Evolutionary conservation across 306 rosid genomes (phyloP), one percentile per base, ranked within the genome.

Genomic region (Cucurbita maxima): DNA sequence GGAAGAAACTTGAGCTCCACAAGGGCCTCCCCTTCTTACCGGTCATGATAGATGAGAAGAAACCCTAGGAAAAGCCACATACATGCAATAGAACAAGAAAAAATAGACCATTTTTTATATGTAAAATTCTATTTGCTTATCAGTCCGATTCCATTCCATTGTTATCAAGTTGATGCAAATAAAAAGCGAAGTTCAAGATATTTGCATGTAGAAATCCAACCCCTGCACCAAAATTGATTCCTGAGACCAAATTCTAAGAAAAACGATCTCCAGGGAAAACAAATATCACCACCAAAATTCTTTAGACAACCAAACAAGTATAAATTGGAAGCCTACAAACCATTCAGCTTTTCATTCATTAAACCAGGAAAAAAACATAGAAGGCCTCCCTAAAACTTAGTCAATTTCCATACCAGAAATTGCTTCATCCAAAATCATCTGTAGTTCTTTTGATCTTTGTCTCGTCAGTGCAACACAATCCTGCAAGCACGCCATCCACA

Each of bases 371-470:
- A 64, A 25, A 25, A 18, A 12, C 76, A 57, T 61, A 57, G 25
- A 41, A 72, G 58, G 25, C 56, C 44, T 66, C 19, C 12, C 25
- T 18, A 58, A 62, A 77, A 75, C 62, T 88, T 89, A 86, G 77
- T 89, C 89, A 76, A 81, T 81, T 75, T 90, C 94, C 94, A 81
- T 83, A 52, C 79, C 68, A 73, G 89, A 84, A 76, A 76, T 77
- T 67, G 83, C 89, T 81, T 90, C 84, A 34, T 86, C 89, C 75
- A 90, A 85, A 70, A 87, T 76, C 50, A 36, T 64, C 75, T 77
- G 86, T 36, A 93, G 87, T 77, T 88, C 98, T 81, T 81, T 82
- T 73, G 82, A 86, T 82, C 98, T 85, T 75, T 87, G 92, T 82
- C 94, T 76, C 7, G 94, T 85, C 82, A 88, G 76, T 8, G 92